Evolutionary conservation across 345 rosid species (phyloP), one percentile per base, ranked within the genome.

Genomic region (Lagerstroemia speciosa): DNA sequence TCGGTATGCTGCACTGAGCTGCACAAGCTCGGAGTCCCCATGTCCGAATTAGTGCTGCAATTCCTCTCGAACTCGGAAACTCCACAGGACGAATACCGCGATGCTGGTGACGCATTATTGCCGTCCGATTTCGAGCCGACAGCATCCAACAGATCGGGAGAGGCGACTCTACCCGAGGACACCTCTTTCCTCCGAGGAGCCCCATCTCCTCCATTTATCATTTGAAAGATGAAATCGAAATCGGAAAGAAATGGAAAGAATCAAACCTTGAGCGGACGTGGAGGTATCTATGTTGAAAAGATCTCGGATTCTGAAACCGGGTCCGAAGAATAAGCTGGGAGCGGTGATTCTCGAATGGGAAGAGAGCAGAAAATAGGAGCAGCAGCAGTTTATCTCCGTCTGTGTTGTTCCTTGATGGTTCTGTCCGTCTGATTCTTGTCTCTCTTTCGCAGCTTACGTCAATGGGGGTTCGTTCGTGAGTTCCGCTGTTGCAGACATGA

Each of bases 31-130:
- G 94, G 93, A 9, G 96, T 91, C 48, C 89, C 96, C 73, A 87
- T 67, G 6, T 78, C 90, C 70, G 94, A 93, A 77, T 87, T 87
- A 6, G 92, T 92, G 69, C 94, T 93, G 72, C 86, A 85, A 53
- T 93, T 90, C 9, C 89, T 80, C 66, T 89, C 94, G 53, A 85
- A 82, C 68, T 90, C 97, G 22, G 94, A 89, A 67, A 87, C 97
- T 36, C 87, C 97, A 26, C 96, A 87, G 0, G 97, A 87, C 27
- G 98, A 87, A 75, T 86, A 85, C 71, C 80, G 87, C 71, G 96
- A 84, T 22, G 83, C 74, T 30, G 86, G 79, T 7, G 91, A 83
- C n/a, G 24, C 82, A 27, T 76, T 89, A 2, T 65, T 67, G 16
- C 77, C 83, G 29, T 70, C 83, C 69, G 72, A 80, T 67, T 81